These are phyloP conservation scores for Thielaviopsis punctulata DNA, from an alignment of 2,329 filamentous ascomycete genomes.

Conservation along the genomic window DNA sequence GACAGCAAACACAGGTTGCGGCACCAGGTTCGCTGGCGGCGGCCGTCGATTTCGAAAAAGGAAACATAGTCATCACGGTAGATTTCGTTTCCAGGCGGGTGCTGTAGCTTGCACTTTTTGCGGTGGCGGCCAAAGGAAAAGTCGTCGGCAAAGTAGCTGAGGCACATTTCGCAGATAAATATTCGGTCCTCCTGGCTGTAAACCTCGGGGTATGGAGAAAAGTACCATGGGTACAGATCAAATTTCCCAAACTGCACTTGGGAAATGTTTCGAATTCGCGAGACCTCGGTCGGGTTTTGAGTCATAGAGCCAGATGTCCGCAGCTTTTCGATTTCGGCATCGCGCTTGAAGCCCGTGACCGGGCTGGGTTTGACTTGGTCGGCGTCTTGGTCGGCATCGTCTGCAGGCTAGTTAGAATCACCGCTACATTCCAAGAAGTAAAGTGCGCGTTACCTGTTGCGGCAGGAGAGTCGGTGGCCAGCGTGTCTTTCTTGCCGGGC, in stretches of 20 bases:
- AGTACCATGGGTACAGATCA: slow-evolving; percentile 96
- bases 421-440: too few relatives aligned
- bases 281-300: slow-evolving; percentile 92
- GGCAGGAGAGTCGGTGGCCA: slow-evolving; percentile 34
- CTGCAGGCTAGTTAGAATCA: slow-evolving; percentile 2
- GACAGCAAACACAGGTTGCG: slow-evolving; percentile 86
- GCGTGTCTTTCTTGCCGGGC: slow-evolving; percentile 35
- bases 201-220: slow-evolving; percentile 83
- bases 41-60: slow-evolving; percentile 93
- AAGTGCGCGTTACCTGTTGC: slow-evolving; percentile 19
- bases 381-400: slow-evolving; percentile 38
- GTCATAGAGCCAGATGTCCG: slow-evolving; percentile 95
- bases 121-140: slow-evolving; percentile 76
- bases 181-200: slow-evolving; percentile 82
- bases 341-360: slow-evolving; percentile 46
- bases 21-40: slow-evolving; percentile 88
- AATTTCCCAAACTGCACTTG: slow-evolving; percentile 85
- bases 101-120: slow-evolving; percentile 73
- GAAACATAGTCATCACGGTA: slow-evolving; percentile 88
- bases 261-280: slow-evolving; percentile 84
- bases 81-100: slow-evolving; percentile 94
- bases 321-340: slow-evolving; percentile 92
- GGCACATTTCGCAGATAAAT: slow-evolving; percentile 94
- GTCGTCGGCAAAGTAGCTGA: slow-evolving; percentile 73
- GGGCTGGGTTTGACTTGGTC: slow-evolving; percentile 14